Evolutionary conservation across 106 monocot genomes (phyloP).

Genomic region (Vanilla planifolia): DNA sequence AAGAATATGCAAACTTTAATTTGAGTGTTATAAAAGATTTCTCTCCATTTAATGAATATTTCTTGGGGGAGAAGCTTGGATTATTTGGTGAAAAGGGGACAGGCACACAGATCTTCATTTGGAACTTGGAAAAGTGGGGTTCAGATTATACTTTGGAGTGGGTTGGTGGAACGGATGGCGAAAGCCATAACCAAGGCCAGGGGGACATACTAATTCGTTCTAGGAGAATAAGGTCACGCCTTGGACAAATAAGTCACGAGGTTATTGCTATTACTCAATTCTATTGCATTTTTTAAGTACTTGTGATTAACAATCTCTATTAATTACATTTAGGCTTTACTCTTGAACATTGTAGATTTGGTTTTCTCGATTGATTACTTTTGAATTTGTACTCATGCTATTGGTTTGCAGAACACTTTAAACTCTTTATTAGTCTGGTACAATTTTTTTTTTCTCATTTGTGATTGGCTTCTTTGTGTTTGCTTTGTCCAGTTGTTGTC

Average conservation of each 20-base stretch:
- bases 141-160: conserved; percentile 57
- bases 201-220: conserved; percentile 70
- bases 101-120: conserved; percentile 84
- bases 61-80: conserved; percentile 57
- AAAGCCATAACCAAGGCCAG: neutral
- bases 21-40: conserved; percentile 67
- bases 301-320: neutral
- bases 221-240: conserved; percentile 60
- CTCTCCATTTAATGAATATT: conserved; percentile 83
- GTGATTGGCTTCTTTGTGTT: neutral
- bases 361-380: neutral
- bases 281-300: neutral
- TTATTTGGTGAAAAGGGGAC: conserved; percentile 49
- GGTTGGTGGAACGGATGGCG: conserved; percentile 12
- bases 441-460: neutral
- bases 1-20: conserved; percentile 27
- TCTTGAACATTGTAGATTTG: neutral
- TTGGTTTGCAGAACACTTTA: neutral
- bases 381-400: neutral
- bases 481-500: neutral
- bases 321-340: neutral
- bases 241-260: conserved; percentile 64
- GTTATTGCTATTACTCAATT: conserved; percentile 20
- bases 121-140: conserved; percentile 86
- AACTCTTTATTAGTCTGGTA: neutral